Percentiles rank a stretch among this genome's conserved stretches.
Conservation (phyloP, 2,329 filamentous ascomycete species). For the Podosphaera fusca region DNA sequence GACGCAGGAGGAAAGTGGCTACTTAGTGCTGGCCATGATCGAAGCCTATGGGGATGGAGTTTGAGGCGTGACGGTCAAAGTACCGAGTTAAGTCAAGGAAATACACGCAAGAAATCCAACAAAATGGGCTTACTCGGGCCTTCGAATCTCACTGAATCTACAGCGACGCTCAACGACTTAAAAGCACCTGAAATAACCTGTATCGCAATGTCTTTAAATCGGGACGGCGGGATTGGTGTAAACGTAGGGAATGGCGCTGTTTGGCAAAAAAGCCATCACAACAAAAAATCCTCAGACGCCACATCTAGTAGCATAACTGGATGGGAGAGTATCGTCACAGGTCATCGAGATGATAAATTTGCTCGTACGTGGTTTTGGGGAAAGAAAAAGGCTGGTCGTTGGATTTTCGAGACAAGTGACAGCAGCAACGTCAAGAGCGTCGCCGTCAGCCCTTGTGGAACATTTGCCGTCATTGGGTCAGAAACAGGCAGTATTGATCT, state of each 20-base stretch:
- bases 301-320: constrained; percentile 59
- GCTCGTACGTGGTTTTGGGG: constrained; percentile 98
- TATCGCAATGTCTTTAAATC: constrained; percentile 76
- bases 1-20: constrained; percentile 86
- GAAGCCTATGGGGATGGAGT: constrained; percentile 92
- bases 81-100: constrained; percentile 77
- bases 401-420: constrained; percentile 77
- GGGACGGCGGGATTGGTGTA: constrained; percentile 81
- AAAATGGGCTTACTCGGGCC: constrained; percentile 53
- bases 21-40: constrained; percentile 67
- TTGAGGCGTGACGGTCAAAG: constrained; percentile 85
- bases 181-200: constrained; percentile 84
- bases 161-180: constrained; percentile 44
- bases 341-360: constrained; percentile 62
- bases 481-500: constrained; percentile 67
- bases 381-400: constrained; percentile 72
- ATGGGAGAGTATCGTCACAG: constrained; percentile 93
- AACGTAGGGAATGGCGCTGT: constrained; percentile 55
- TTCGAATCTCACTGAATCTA: constrained; percentile 33
- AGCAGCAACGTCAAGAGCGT: constrained; percentile 65
- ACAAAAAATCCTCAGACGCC: constrained; percentile 40
- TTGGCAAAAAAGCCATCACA: constrained; percentile 56
- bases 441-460: constrained; percentile 74
- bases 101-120: constrained; percentile 69
- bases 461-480: constrained; percentile 78